phyloP scores from a whole-genome alignment of 2,329 filamentous ascomycete genomes.

The Phialophora expanda region DNA sequence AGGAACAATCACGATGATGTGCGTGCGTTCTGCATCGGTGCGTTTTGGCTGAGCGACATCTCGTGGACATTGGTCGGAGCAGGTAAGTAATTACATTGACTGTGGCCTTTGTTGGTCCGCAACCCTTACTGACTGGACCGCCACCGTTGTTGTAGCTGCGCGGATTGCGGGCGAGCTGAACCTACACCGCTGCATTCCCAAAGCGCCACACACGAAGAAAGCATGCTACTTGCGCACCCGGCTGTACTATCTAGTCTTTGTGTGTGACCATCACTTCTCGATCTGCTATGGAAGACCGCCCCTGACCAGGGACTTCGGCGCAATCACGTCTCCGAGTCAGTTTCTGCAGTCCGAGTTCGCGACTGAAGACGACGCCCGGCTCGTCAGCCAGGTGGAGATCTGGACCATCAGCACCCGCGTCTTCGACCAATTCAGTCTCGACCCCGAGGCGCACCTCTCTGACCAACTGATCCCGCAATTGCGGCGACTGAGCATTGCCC shows the following conservation, averaged over 20 bases:
- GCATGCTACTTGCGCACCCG: conserved; percentile 54
- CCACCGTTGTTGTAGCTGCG: conserved; percentile 51
- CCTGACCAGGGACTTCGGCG: conserved; percentile 62
- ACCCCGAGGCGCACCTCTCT: conserved; percentile 58
- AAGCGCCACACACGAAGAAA: conserved; percentile 38
- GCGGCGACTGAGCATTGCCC: conserved; percentile 50
- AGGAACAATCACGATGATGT: conserved; percentile 63
- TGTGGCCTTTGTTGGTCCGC: neutral
- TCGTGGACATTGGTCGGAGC: conserved; percentile 65
- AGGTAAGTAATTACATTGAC: conserved; percentile 22
- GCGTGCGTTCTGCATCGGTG: conserved; percentile 64
- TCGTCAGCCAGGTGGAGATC: conserved; percentile 63
- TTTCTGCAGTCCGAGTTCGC: conserved; percentile 58
- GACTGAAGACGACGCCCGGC: conserved; percentile 60
- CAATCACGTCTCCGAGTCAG: conserved; percentile 61
- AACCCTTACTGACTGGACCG: neutral
- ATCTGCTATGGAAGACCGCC: conserved; percentile 65
- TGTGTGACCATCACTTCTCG: conserved; percentile 69
- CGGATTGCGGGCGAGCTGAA: conserved; percentile 63
- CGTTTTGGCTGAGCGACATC: conserved; percentile 67
- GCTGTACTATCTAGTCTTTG: conserved; percentile 67
- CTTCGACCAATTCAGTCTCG: conserved; percentile 62
- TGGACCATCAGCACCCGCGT: conserved; percentile 63
- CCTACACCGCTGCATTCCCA: conserved; percentile 59
- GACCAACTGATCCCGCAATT: conserved; percentile 55